phyloP scores from a whole-genome alignment of 331 rosid species.

The Prunus yedoensis region DNA sequence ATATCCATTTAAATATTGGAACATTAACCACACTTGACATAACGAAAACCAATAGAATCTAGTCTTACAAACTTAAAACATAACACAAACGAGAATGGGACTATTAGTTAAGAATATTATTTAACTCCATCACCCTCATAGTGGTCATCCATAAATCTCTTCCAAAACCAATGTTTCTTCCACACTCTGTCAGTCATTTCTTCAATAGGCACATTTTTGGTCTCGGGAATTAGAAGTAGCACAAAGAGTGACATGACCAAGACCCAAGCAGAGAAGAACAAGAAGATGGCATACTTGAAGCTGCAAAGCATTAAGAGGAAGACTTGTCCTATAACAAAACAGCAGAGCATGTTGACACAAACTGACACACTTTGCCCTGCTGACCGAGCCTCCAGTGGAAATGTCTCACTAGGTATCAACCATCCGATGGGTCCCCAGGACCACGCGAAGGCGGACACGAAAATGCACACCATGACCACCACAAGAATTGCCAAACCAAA shows the following conservation, averaged over 20 bases:
- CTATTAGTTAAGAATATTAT: too few relatives aligned
- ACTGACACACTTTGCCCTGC: constrained; percentile 57
- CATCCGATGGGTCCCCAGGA: constrained; percentile 82
- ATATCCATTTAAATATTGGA: too few relatives aligned
- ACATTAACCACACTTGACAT: too few relatives aligned
- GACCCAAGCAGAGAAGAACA: constrained; percentile 24
- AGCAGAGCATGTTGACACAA: constrained; percentile 40
- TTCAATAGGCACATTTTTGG: constrained; percentile 23
- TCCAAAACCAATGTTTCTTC: constrained; percentile 28
- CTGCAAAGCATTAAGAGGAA: constrained; percentile 27
- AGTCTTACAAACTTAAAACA: too few relatives aligned
- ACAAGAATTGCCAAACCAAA: constrained; percentile 37
- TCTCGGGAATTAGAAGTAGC: constrained; percentile 20
- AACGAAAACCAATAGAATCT: too few relatives aligned
- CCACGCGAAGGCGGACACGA: constrained; percentile 63
- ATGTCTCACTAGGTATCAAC: constrained; percentile 72
- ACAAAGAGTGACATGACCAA: constrained; percentile 5
- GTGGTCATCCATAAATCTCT: constrained; percentile 7
- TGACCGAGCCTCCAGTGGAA: constrained; percentile 52
- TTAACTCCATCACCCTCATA: not conserved
- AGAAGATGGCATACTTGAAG: constrained; percentile 19
- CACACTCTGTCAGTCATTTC: constrained; percentile 8
- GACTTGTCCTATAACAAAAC: constrained; percentile 24
- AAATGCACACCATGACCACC: constrained; percentile 57
- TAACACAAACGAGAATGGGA: too few relatives aligned